phyloP scores from a whole-genome alignment of 1,284 basidiomycete genomes.

The Hypsizygus ulmarius region DNA sequence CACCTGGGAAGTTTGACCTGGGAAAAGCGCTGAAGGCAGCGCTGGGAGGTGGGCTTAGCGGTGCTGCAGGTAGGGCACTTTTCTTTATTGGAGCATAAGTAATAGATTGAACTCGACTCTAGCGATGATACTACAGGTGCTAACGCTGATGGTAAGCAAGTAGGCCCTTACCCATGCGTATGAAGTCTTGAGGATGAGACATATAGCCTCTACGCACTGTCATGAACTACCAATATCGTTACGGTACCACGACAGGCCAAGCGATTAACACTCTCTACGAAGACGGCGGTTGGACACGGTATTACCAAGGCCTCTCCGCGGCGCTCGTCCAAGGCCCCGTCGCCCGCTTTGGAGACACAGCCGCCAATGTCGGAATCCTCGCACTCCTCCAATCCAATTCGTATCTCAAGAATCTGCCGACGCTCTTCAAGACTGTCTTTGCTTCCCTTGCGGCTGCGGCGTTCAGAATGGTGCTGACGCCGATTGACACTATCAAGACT shows the following conservation, averaged over 20 bases:
- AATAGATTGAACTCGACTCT: neutral
- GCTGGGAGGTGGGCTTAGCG: conserved; percentile 81
- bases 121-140: conserved; percentile 89
- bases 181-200: neutral
- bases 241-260: conserved; percentile 69
- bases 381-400: conserved; percentile 71
- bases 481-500: conserved; percentile 89
- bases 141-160: conserved; percentile 69
- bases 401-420: conserved; percentile 62
- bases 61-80: conserved; percentile 62
- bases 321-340: conserved; percentile 80
- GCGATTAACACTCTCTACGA: conserved; percentile 67
- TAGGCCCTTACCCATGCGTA: conserved; percentile 9
- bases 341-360: conserved; percentile 86
- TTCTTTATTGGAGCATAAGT: neutral
- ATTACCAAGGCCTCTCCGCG: conserved; percentile 79
- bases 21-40: conserved; percentile 72
- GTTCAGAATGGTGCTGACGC: conserved; percentile 83
- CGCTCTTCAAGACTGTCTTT: conserved; percentile 66
- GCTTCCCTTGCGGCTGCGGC: conserved; percentile 68
- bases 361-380: conserved; percentile 79
- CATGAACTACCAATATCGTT: conserved; percentile 92
- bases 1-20: conserved; percentile 67
- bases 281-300: conserved; percentile 78
- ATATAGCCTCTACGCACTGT: conserved; percentile 72